Conservation (phyloP, 2,329 filamentous ascomycete species). For the Aspergillus sp. region DNA sequence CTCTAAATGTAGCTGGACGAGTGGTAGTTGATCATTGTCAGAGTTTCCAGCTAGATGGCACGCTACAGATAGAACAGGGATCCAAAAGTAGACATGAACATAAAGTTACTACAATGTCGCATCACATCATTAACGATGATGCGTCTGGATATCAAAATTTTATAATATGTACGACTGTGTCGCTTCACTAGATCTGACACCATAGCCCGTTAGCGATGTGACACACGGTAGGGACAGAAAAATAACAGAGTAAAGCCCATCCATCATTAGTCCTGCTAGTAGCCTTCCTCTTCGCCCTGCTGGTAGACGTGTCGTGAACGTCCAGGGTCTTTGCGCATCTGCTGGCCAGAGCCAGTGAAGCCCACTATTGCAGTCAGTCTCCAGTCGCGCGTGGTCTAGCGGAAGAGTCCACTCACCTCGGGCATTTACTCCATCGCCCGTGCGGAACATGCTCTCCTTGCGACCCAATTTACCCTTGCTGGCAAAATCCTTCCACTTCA, state of each 20-base stretch:
- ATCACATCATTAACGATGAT: neutral
- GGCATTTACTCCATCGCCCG: constrained; percentile 79
- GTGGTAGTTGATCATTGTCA: neutral
- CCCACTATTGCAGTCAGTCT: constrained; percentile 66
- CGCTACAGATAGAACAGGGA: neutral
- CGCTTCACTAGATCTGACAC: constrained; percentile 10
- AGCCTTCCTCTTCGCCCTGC: constrained; percentile 68
- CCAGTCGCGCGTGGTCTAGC: constrained; percentile 1
- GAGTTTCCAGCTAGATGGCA: neutral
- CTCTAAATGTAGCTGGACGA: too few relatives aligned
- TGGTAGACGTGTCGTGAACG: constrained; percentile 84
- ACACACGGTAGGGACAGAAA: constrained; percentile 5
- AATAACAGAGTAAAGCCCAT: neutral
- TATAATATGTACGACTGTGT: neutral
- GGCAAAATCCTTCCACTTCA: constrained; percentile 92
- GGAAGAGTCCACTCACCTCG: constrained; percentile 63
- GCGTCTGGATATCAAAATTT: neutral
- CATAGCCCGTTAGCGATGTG: constrained; percentile 11
- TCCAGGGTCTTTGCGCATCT: constrained; percentile 89
- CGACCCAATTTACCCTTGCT: constrained; percentile 70
- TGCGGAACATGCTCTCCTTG: constrained; percentile 97
- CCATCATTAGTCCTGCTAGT: constrained; percentile 24
- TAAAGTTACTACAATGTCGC: neutral
- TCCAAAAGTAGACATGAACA: neutral
- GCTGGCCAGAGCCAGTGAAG: constrained; percentile 91